Conservation (phyloP, 2,329 filamentous ascomycete genomes). For the Ophiostoma populinum region DNA sequence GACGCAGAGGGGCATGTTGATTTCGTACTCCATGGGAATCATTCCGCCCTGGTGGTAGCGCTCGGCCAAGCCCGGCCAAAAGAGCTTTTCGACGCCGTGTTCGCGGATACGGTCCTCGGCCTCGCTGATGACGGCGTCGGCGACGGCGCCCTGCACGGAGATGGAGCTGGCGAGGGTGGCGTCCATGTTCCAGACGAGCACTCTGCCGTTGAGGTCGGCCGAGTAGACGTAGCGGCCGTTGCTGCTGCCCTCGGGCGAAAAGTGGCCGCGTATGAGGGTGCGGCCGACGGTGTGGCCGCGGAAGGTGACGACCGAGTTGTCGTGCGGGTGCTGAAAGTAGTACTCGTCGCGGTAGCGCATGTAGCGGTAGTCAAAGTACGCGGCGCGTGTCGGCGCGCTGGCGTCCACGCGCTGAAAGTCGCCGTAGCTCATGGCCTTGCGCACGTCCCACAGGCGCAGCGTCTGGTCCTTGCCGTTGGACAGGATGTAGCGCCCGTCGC, state of each 20-base stretch:
- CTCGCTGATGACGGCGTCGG: not conserved
- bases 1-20: constrained; percentile 58
- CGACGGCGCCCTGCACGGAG: constrained; percentile 57
- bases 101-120: constrained; percentile 3
- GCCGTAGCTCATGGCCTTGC: constrained; percentile 68
- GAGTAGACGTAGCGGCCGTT: constrained; percentile 88
- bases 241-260: constrained; percentile 71
- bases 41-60: too few relatives aligned
- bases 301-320: constrained; percentile 89
- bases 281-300: constrained; percentile 76
- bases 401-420: constrained; percentile 40
- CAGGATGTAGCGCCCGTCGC: constrained; percentile 64
- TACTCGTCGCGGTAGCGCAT: constrained; percentile 45
- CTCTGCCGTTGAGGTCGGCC: constrained; percentile 74
- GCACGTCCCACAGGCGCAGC: constrained; percentile 92
- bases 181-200: constrained; percentile 83
- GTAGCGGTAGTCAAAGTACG: constrained; percentile 67
- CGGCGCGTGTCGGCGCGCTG: constrained; percentile 38
- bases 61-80: too few relatives aligned
- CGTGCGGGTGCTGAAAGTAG: constrained; percentile 60
- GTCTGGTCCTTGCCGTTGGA: constrained; percentile 93
- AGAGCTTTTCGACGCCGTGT: not conserved
- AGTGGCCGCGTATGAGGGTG: constrained; percentile 88
- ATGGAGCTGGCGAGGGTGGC: constrained; percentile 65
- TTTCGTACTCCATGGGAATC: too few relatives aligned